Evolutionary conservation across 177 flowering plant genomes (phyloP), one percentile per base, ranked within the genome.

Genomic region (Vitis hybrid): DNA sequence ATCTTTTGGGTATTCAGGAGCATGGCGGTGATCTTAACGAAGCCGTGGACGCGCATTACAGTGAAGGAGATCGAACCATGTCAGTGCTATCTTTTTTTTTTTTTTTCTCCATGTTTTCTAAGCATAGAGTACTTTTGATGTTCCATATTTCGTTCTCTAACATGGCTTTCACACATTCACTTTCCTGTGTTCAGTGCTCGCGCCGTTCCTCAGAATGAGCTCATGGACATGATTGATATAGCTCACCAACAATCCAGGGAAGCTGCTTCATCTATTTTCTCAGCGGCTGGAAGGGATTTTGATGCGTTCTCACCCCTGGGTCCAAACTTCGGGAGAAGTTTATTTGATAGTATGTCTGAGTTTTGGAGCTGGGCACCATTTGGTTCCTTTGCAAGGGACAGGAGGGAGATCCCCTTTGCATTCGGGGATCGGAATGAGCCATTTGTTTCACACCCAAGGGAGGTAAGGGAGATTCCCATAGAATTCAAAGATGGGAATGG

Each of bases 401-500:
- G 26, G 26, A 22, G 26, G 26, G 26, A 22, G 26, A 22, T 22
- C 26, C 26, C 26, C 26, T 22, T 22, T 22, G 26, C 26, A 22
- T 22, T 22, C 26, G 26, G 45, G 45, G 7, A 33, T 33, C 3
- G 45, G 45, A 33, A 33, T 33, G 45, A 33, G 45, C 45, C 45
- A 14, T 51, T 72, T 82, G 93, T 95, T 61, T 80, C 97, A 9
- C 96, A 91, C 75, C 98, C 97, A 68, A 88, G 98, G 75, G 97
- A 93, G 82, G 93, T 87, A 10, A 89, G 93, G 79, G 87, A 91
- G 83, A 86, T 93, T 18, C 99, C 98, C 49, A 89, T 95, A 69
- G 98, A 93, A 78, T 78, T 90, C 60, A 93, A 83, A 81, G 97
- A 95, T 81, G 90, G 86, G 39, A 70, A 57, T 73, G 79, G 62